These are phyloP conservation scores for Psidium guajava DNA, from an alignment of 345 rosid genomes.

Conservation along the genomic window DNA sequence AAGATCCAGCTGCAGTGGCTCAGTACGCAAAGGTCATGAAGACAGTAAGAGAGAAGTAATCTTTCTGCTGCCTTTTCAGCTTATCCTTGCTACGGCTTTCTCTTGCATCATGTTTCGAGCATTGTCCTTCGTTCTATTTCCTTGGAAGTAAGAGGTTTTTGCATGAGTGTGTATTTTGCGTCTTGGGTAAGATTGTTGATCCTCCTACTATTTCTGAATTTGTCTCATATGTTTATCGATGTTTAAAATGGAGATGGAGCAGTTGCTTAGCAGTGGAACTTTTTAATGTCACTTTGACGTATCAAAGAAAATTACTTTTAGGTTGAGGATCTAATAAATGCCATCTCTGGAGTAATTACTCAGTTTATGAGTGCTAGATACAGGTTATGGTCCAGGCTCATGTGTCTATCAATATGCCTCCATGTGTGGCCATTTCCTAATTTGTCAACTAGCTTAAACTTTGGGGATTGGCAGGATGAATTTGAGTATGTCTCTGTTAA, in stretches of 20 bases:
- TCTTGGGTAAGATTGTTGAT: not conserved
- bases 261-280: not conserved
- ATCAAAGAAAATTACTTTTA: not conserved
- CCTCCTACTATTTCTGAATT: not conserved
- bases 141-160: not conserved
- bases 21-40: slow-evolving; percentile 88
- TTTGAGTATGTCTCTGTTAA: not conserved
- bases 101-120: not conserved
- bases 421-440: not conserved
- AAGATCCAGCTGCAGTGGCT: slow-evolving; percentile 78
- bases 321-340: not conserved
- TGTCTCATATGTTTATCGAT: not conserved
- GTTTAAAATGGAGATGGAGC: not conserved
- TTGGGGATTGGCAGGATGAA: not conserved
- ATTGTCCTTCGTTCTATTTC: not conserved
- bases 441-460: not conserved
- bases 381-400: not conserved
- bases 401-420: not conserved
- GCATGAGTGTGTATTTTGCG: not conserved
- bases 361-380: not conserved
- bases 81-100: not conserved
- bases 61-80: not conserved
- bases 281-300: not conserved
- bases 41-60: slow-evolving; percentile 82
- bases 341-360: not conserved